Percentiles rank a stretch among this genome's conserved stretches.
phyloP scores from a whole-genome alignment of 192 early-diverging fungal genomes.

The Podila epicladia region DNA sequence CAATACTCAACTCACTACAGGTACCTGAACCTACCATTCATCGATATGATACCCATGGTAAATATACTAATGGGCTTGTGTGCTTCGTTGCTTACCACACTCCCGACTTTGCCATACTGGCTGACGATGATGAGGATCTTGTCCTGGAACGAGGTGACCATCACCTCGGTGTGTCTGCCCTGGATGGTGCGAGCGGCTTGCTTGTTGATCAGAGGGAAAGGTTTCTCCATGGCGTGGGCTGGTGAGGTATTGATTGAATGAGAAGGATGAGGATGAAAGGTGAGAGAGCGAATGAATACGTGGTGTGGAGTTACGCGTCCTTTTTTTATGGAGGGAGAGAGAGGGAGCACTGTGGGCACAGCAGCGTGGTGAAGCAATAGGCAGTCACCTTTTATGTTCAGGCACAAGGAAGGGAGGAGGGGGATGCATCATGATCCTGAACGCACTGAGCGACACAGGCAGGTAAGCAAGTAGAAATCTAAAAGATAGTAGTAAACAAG shows the following conservation, averaged over 20 bases:
- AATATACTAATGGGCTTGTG: too few species aligned
- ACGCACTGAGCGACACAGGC: too few species aligned
- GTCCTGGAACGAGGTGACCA: constrained; percentile 58
- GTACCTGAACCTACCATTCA: not conserved
- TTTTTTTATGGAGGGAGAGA: not conserved
- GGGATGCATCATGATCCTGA: too few species aligned
- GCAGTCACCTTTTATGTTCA: not conserved
- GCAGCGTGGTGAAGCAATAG: not conserved
- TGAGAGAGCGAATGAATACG: not conserved
- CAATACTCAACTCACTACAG: not conserved
- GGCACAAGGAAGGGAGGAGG: not conserved
- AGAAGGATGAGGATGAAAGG: not conserved
- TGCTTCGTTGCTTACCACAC: constrained; percentile 50
- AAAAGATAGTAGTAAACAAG: not conserved
- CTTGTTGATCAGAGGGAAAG: constrained; percentile 58
- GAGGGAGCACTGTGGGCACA: not conserved
- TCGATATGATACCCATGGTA: not conserved
- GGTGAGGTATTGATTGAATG: not conserved
- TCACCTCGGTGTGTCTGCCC: constrained; percentile 58
- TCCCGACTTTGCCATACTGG: constrained; percentile 65
- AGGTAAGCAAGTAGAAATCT: too few species aligned
- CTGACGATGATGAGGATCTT: constrained; percentile 63
- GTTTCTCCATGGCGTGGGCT: not conserved
- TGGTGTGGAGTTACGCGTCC: not conserved
- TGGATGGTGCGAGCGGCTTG: constrained; percentile 55